Evolutionary conservation across 2,329 filamentous ascomycete genomes (phyloP).

Genomic region (Colletotrichum phormii): DNA sequence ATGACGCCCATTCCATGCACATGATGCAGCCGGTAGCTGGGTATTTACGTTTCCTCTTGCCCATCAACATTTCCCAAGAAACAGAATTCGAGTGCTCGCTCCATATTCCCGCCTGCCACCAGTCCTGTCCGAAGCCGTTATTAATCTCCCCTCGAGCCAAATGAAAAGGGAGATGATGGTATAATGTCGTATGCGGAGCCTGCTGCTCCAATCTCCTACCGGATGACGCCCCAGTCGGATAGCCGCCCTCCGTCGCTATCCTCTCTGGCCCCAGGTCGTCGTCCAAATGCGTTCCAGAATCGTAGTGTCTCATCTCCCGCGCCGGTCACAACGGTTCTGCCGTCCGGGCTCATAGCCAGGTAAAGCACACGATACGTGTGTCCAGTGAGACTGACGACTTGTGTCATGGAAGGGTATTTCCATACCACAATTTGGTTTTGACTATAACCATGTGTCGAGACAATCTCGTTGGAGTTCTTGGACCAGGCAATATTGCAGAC

Average conservation of each 20-base stretch:
- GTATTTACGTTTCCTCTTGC: slow-evolving; percentile 26
- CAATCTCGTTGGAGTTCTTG: slow-evolving; percentile 97
- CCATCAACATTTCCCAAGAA: slow-evolving; percentile 12
- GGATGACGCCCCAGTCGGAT: slow-evolving; percentile 86
- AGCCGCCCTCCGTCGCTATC: slow-evolving; percentile 75
- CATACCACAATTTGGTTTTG: slow-evolving; percentile 99
- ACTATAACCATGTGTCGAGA: slow-evolving; percentile 95
- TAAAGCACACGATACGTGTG: slow-evolving; percentile 98
- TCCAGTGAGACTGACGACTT: slow-evolving; percentile 93
- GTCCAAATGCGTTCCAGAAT: slow-evolving; percentile 97
- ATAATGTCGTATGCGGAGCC: not conserved
- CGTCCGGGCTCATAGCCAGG: slow-evolving; percentile 96
- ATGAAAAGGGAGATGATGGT: slow-evolving; percentile 10
- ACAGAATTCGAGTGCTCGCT: slow-evolving; percentile 15
- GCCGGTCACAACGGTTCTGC: slow-evolving; percentile 92
- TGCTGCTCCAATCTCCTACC: slow-evolving; percentile 53
- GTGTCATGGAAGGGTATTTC: slow-evolving; percentile 99
- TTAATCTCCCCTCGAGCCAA: not conserved
- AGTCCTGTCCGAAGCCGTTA: slow-evolving; percentile 1
- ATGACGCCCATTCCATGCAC: slow-evolving; percentile 35
- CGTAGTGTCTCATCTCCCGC: slow-evolving; percentile 95
- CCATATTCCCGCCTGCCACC: slow-evolving; percentile 1
- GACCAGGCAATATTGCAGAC: slow-evolving; percentile 99
- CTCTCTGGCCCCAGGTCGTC: slow-evolving; percentile 78
- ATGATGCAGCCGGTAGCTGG: slow-evolving; percentile 31